Base-by-base conservation (phyloP, 2,329 filamentous ascomycete genomes). In the Fusarium robinianum region DNA sequence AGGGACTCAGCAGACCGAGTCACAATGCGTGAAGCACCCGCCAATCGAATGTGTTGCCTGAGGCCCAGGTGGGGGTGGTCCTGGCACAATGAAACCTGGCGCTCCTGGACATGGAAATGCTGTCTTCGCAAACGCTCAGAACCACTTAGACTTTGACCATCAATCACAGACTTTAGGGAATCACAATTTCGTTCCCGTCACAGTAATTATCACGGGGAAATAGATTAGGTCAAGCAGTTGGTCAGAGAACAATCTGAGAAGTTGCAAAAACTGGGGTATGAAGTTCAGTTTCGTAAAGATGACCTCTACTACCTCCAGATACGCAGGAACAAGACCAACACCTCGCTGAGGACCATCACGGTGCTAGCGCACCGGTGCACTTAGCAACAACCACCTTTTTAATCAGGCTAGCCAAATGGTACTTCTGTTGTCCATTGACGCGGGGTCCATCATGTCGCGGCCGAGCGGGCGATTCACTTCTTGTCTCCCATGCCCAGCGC, bases 371-470 rank as follows among this genome's bases (percentile, higher is more conserved):
- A 40, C 40, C 48, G 32, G 31, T 30, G 41, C 41, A 23, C 52
- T 49, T 49, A 38, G 27, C 32, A 45, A 44, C 43, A 51, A 43
- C 41, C 50, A 46, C 29, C 34, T 40, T 46, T 46, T 51, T 41
- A n/a, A 36, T 47, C 49, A 51, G 56, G 46, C 44, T 51, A 55
- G 46, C 47, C 50, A 27, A 30, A 51, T 57, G 46, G 42, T 49
- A 58, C 55, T 60, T 57, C 48, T 54, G 46, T 61, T 47, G 40
- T 58, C 53, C 57, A 59, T 54, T 57, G 53, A 46, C 54, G 53
- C 51, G 48, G 49, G 46, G 48, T 56, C 45, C 53, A 55, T 53
- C 53, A 39, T 53, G 34, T 48, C 49, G 46, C 53, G 45, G 36
- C 45, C 47, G 53, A 53, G 53, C 52, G 46, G 42, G 46, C 24